Evolutionary conservation across 768 basidiomycete species (phyloP).

Genomic region (Boletus sp.): DNA sequence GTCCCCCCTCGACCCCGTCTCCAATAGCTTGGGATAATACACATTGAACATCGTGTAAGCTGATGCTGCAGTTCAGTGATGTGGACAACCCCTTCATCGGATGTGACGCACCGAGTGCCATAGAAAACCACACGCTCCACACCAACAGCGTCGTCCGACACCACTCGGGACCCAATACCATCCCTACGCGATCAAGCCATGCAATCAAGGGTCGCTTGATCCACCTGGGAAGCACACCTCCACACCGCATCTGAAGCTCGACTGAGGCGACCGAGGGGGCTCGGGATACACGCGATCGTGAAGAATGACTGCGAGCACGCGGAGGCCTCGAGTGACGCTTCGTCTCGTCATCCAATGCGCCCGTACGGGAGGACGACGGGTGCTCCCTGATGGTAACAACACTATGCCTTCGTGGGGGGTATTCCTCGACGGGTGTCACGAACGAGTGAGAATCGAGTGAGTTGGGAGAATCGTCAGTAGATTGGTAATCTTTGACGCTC

Average conservation of each 20-base stretch:
- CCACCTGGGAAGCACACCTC: slow-evolving; percentile 48
- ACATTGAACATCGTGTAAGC: slow-evolving; percentile 94
- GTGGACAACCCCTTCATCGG: background rate
- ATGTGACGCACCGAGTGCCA: slow-evolving; percentile 63
- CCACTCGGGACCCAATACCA: slow-evolving; percentile 78
- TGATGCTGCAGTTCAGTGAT: slow-evolving; percentile 22
- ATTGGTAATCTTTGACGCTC: slow-evolving; percentile 25
- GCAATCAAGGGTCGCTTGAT: slow-evolving; percentile 57
- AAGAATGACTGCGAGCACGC: background rate
- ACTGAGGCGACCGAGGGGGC: slow-evolving; percentile 40
- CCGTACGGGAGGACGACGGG: slow-evolving; percentile 14
- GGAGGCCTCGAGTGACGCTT: slow-evolving; percentile 10
- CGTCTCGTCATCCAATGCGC: slow-evolving; percentile 9
- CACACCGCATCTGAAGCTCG: slow-evolving; percentile 39
- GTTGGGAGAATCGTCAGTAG: slow-evolving; percentile 29
- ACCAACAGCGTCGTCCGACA: slow-evolving; percentile 70
- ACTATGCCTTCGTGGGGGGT: slow-evolving; percentile 22
- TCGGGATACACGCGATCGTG: slow-evolving; percentile 19
- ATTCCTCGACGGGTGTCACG: slow-evolving; percentile 25
- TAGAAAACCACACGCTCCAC: slow-evolving; percentile 73
- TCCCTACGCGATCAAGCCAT: slow-evolving; percentile 64
- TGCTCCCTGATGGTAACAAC: slow-evolving; percentile 31
- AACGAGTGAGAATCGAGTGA: slow-evolving; percentile 26
- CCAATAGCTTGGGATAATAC: slow-evolving; percentile 81
- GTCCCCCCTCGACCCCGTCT: slow-evolving; percentile 39